Conservation (phyloP, 140 eudicot genomes). For the Stevia rebaudiana region DNA sequence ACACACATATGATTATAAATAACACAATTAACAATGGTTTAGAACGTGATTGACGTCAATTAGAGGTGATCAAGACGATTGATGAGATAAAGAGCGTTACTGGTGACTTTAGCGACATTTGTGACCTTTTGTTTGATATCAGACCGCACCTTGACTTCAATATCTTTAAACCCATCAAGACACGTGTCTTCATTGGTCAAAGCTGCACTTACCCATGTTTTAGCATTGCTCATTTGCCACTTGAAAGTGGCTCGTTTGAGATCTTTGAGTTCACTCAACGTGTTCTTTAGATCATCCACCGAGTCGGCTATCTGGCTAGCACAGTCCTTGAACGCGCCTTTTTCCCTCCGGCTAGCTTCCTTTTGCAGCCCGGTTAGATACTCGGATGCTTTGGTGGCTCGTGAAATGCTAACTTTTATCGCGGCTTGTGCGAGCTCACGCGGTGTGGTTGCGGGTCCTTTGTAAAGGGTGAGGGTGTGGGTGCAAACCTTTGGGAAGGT, state of each 20-base stretch:
- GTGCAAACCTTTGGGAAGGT: conserved; percentile 71
- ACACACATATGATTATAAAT: conserved; percentile 4
- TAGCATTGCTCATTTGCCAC: conserved; percentile 83
- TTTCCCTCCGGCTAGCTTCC: conserved; percentile 33
- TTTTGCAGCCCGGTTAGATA: conserved; percentile 40
- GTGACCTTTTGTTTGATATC: conserved; percentile 53
- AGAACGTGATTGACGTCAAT: background rate
- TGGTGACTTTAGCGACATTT: conserved; percentile 68
- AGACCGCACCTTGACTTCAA: conserved; percentile 44
- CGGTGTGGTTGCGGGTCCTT: conserved; percentile 49
- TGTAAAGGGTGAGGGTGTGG: conserved; percentile 61
- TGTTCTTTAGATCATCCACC: conserved; percentile 46
- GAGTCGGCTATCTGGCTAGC: conserved; percentile 59
- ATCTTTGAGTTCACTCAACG: conserved; percentile 52
- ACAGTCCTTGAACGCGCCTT: conserved; percentile 52
- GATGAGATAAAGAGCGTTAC: conserved; percentile 76
- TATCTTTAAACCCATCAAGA: conserved; percentile 70
- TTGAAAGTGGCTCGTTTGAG: conserved; percentile 50
- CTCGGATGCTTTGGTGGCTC: conserved; percentile 36
- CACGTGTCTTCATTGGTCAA: conserved; percentile 79
- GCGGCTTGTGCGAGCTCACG: conserved; percentile 72
- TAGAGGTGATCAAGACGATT: conserved; percentile 50
- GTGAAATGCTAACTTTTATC: conserved; percentile 57
- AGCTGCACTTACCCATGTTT: conserved; percentile 95
- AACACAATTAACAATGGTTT: background rate